phyloP scores from a whole-genome alignment of 768 basidiomycete species.

The Asterophora lycoperdoides region DNA sequence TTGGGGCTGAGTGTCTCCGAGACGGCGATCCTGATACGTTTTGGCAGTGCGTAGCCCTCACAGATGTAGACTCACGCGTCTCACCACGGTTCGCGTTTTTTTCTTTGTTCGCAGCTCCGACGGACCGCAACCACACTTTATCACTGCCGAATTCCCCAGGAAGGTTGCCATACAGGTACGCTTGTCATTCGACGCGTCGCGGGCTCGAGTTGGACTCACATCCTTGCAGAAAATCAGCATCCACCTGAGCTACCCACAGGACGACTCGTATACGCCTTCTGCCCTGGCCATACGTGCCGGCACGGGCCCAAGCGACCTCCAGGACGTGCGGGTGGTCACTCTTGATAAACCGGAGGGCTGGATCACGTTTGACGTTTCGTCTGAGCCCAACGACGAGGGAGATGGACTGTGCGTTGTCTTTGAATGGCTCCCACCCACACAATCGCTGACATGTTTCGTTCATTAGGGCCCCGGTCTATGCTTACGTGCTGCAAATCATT shows the following conservation, averaged over 20 bases:
- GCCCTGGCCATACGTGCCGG: conserved; percentile 89
- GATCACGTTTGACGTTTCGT: conserved; percentile 82
- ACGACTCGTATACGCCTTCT: conserved; percentile 97
- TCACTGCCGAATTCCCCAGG: conserved; percentile 89
- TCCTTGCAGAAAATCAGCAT: conserved; percentile 75
- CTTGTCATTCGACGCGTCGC: background rate
- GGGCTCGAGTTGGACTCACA: background rate
- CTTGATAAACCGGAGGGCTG: conserved; percentile 93
- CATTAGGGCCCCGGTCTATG: conserved; percentile 76
- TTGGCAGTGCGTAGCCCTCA: conserved; percentile 81
- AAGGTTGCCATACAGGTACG: conserved; percentile 84
- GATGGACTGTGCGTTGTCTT: conserved; percentile 64
- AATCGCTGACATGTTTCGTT: conserved; percentile 1
- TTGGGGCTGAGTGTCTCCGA: conserved; percentile 87
- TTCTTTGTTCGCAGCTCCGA: conserved; percentile 55
- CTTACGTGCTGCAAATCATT: conserved; percentile 87
- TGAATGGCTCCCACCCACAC: background rate
- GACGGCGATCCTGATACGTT: conserved; percentile 91
- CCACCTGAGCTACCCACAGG: conserved; percentile 71
- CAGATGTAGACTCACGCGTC: background rate
- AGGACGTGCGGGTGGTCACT: conserved; percentile 83
- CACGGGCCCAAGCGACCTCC: conserved; percentile 85
- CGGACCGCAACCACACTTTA: conserved; percentile 95
- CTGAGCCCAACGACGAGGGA: conserved; percentile 74
- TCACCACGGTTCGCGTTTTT: background rate